Evolutionary conservation across 225 moss, liverwort and hornwort genomes (phyloP).

Genomic region (Physcomitrium patens): DNA sequence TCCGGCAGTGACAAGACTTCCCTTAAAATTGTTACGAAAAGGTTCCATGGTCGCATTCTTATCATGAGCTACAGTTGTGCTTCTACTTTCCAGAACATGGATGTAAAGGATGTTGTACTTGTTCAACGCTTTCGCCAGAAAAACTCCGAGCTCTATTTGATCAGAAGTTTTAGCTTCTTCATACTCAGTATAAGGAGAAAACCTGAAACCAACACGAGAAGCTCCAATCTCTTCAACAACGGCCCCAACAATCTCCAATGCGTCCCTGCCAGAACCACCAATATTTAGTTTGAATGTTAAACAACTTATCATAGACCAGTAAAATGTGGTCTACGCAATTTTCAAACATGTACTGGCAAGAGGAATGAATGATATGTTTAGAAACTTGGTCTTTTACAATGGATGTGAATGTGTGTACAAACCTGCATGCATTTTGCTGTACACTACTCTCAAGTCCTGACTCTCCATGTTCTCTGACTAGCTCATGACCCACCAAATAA

Average conservation of each 20-base stretch:
- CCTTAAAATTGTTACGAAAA: constrained; percentile 65
- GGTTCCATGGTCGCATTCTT: constrained; percentile 41
- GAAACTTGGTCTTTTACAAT: not conserved
- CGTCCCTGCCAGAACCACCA: constrained; percentile 38
- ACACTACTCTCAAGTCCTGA: constrained; percentile 22
- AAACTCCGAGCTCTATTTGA: constrained; percentile 48
- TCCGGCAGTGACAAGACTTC: constrained; percentile 61
- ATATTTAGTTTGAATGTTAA: not conserved
- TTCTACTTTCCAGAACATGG: constrained; percentile 49
- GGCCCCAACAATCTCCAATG: constrained; percentile 60
- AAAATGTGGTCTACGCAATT: no score
- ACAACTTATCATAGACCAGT: no score
- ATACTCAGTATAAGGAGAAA: constrained; percentile 61
- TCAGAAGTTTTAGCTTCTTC: constrained; percentile 20
- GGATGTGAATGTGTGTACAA: constrained; percentile 8
- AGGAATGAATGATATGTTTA: not conserved
- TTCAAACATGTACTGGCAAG: not conserved
- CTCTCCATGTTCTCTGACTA: constrained; percentile 37
- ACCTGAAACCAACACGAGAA: constrained; percentile 69
- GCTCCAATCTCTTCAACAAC: constrained; percentile 61
- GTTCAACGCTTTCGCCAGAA: constrained; percentile 46
- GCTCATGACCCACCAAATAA: constrained; percentile 54
- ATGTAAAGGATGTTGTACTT: constrained; percentile 53
- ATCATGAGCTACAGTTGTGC: constrained; percentile 13
- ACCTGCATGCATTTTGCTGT: constrained; percentile 46